These are phyloP conservation scores for Candida chauliodis DNA, from an alignment of 805 yeast species.

Conservation along the genomic window DNA sequence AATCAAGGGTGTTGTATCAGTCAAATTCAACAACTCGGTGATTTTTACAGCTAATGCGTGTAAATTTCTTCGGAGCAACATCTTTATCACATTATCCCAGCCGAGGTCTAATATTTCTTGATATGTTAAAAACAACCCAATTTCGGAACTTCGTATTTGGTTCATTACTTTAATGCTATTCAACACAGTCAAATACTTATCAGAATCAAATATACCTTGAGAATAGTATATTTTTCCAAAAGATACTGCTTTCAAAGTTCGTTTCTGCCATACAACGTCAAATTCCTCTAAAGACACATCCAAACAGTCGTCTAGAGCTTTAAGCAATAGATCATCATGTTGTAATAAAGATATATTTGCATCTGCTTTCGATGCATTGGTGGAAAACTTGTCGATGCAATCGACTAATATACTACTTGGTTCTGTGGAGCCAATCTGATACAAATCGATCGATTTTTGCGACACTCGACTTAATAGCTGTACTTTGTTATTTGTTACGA, in stretches of 20 bases:
- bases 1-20: slow-evolving; percentile 40
- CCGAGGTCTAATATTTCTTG: slow-evolving; percentile 51
- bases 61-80: slow-evolving; percentile 55
- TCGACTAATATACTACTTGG: slow-evolving; percentile 82
- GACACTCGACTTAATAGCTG: slow-evolving; percentile 66
- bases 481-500: slow-evolving; percentile 54
- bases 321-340: slow-evolving; percentile 38
- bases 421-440: slow-evolving; percentile 78
- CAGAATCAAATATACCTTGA: slow-evolving; percentile 51
- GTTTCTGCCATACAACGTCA: slow-evolving; percentile 76
- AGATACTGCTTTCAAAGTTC: slow-evolving; percentile 71
- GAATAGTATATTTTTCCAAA: slow-evolving; percentile 69
- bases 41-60: slow-evolving; percentile 64
- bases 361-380: slow-evolving; percentile 76
- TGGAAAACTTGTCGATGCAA: slow-evolving; percentile 57
- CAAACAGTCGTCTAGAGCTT: slow-evolving; percentile 70
- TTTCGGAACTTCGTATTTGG: slow-evolving; percentile 56
- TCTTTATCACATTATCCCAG: slow-evolving; percentile 49
- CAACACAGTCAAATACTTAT: slow-evolving; percentile 59
- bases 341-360: slow-evolving; percentile 60
- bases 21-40: slow-evolving; percentile 43
- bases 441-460: slow-evolving; percentile 53
- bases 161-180: slow-evolving; percentile 65
- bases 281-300: slow-evolving; percentile 76
- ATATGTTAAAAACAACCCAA: slow-evolving; percentile 69